Base-by-base conservation (phyloP, 202 grass and related monocot genomes). In the Alloteropsis angusta region DNA sequence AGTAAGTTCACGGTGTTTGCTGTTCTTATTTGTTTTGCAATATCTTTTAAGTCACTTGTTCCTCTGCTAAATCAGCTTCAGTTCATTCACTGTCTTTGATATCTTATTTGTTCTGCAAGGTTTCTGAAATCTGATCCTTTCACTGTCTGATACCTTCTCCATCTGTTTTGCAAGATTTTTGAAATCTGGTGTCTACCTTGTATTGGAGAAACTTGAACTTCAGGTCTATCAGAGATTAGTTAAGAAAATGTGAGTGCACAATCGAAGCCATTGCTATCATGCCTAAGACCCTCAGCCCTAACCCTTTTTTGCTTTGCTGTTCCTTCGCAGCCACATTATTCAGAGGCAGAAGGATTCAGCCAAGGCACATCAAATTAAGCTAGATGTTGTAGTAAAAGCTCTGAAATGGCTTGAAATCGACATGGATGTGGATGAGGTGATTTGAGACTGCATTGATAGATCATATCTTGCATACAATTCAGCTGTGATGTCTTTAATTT, bases 111-210 rank as follows among this genome's bases (percentile, higher is more conserved):
- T 19, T 53, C 21, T 53, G 49, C 18, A 53, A 9, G 18, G n/a
- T 52, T 55, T 56, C 16, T 46, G 3, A 46, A 56, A 25, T 25
- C 53, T 9, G 25, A 5, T 53, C 21, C 53, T 25, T 56, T 25
- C 3, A 26, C 53, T 56, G 53, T 25, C 55, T 58, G 11, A 58
- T 28, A 30, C 28, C 3, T 30, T 3, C 28, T 30, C 28, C 3
- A 28, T 58, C 66, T 84, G 0, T 69, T 30, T 77, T 73, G 76
- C 74, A 85, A 99, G 96, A 78, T 93, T 99, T 82, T 84, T 99
- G 74, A 90, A 91, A 89, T 99, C 90, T n/a, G 96, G 96, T 8
- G 92, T 99, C 45, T 99, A 91, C 83, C 90, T 99, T 80, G 92
- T 99, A 83, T 46, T 96, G 86, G 96, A 96, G 81, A 99, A 99